Percentiles rank a stretch among this genome's conserved stretches.
phyloP scores from a whole-genome alignment of 805 yeast species.

The Teunomyces aglyptinius region DNA sequence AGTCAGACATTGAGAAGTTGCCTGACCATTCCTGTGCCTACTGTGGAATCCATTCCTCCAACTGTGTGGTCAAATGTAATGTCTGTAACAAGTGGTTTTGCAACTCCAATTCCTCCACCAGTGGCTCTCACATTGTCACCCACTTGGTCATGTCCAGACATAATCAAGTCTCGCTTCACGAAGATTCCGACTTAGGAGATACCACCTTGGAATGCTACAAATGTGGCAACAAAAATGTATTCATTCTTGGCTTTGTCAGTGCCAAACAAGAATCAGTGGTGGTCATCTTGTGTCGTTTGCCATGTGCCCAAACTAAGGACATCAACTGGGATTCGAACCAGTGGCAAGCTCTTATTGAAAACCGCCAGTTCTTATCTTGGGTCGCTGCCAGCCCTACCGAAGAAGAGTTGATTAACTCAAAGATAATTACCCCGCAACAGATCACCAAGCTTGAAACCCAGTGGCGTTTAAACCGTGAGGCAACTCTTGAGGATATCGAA shows the following conservation, averaged over 20 bases:
- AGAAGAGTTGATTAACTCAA: conserved; percentile 56
- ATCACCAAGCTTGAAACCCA: conserved; percentile 72
- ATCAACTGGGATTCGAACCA: conserved; percentile 81
- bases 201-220: conserved; percentile 84
- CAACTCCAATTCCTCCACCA: conserved; percentile 58
- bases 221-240: conserved; percentile 81
- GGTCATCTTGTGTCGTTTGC: conserved; percentile 81
- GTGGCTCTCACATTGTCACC: conserved; percentile 78
- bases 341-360: conserved; percentile 85
- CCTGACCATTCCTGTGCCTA: conserved; percentile 51
- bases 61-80: conserved; percentile 71
- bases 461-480: conserved; percentile 73
- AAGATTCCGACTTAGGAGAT: conserved; percentile 82
- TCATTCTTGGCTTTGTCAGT: conserved; percentile 79
- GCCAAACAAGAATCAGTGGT: conserved; percentile 86
- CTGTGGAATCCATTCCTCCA: conserved; percentile 69
- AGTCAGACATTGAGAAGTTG: conserved; percentile 2
- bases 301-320: conserved; percentile 78
- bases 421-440: conserved; percentile 58
- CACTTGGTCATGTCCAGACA: conserved; percentile 83
- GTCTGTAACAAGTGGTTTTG: conserved; percentile 88
- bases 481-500: conserved; percentile 67
- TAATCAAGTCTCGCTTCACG: conserved; percentile 69
- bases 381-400: conserved; percentile 69
- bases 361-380: conserved; percentile 79